A percentile compares a stretch with the other conserved stretches of the same genome.
These are phyloP conservation scores for Macrophomina tecta DNA, from an alignment of 2,329 filamentous ascomycete species.

Conservation along the genomic window DNA sequence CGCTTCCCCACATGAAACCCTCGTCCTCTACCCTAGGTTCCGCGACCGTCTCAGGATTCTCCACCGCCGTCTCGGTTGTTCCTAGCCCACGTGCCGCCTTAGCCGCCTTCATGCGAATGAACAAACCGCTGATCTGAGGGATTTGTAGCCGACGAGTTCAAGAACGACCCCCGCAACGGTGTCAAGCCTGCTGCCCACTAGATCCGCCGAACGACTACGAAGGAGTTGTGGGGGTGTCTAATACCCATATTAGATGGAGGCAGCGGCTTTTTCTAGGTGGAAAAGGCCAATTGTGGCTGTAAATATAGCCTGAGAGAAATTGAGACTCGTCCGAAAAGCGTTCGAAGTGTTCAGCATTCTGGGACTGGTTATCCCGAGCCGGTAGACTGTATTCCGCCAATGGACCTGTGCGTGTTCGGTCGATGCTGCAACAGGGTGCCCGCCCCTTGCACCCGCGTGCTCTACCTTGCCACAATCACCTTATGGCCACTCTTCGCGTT, in stretches of 20 bases:
- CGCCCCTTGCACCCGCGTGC: neutral
- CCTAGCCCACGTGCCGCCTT: slow-evolving; percentile 4
- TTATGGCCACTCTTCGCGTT: neutral
- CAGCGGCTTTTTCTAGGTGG: neutral
- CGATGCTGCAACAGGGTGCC: neutral
- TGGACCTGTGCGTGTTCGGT: neutral
- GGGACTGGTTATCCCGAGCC: neutral
- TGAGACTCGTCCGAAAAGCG: slow-evolving; percentile 9
- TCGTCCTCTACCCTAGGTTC: neutral
- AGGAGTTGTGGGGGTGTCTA: slow-evolving; percentile 1
- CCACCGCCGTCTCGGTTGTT: slow-evolving; percentile 4
- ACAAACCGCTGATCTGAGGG: neutral
- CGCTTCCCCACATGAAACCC: slow-evolving; percentile 6
- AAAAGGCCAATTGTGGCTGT: slow-evolving; percentile 6
- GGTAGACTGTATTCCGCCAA: neutral
- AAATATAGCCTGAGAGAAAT: slow-evolving; percentile 24
- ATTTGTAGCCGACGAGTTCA: slow-evolving; percentile 82
- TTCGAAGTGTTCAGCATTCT: neutral
- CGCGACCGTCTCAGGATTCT: slow-evolving; percentile 1
- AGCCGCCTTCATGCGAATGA: neutral
- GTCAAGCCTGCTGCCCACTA: slow-evolving; percentile 36
- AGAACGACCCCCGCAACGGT: slow-evolving; percentile 94
- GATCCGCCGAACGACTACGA: slow-evolving; percentile 1
- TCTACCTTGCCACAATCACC: slow-evolving; percentile 6
- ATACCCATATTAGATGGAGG: slow-evolving; percentile 22